Evolutionary conservation across 169 alveolate genomes (phyloP), one percentile per base, ranked within the genome.

Genomic region (Eimeria necatrix): DNA sequence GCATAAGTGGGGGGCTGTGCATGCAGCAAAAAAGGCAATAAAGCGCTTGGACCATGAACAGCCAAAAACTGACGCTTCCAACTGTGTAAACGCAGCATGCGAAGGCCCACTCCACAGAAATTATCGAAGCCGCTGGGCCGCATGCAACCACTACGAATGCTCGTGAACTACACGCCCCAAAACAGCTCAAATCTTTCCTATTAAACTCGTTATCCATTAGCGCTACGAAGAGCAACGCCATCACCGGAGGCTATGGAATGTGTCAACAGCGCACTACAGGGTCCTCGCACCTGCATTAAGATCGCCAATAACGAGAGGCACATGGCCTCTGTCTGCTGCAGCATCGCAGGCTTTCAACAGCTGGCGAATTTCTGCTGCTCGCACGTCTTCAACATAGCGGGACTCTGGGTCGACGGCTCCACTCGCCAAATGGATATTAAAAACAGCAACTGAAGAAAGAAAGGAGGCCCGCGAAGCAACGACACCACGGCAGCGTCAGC

Each of bases 331-430:
- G 64, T 96, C 93, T 48, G 96, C 96, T 24, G 99, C 98, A 24
- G 94, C 93, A 51, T 97, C 97, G 70, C 98, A 96, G 16, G 97
- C 97, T 60, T 94, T 96, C 91, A 98, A 91, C 20, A 98, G 97
- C 84, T 98, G 99, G 71, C 96, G 97, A 24, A 98, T 97, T 93
- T 98, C 99, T 70, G 96, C 98, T 91, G 96, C 96, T 85, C 99
- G 84, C 60, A 98, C 96, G 81, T 97, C 96, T 92, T 98, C 99
- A 14, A 98, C 96, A 81, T 96, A 97, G 26, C 96, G 96, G 18
- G 99, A 98, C 92, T 98, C 99, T 7, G 99, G 98, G 71, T 98
- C 97, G 56, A 96, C 98, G 48, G 98, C 97, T n/a, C 98, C 99
- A 86, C 98, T 97, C 41, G 99, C 99, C 98, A 98, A 93, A 84